A percentile compares a stretch with the other conserved stretches of the same genome.
These are phyloP conservation scores for Pilasporangium apinafurcum DNA, from an alignment of 352 stramenopile genomes.

Conservation along the genomic window DNA sequence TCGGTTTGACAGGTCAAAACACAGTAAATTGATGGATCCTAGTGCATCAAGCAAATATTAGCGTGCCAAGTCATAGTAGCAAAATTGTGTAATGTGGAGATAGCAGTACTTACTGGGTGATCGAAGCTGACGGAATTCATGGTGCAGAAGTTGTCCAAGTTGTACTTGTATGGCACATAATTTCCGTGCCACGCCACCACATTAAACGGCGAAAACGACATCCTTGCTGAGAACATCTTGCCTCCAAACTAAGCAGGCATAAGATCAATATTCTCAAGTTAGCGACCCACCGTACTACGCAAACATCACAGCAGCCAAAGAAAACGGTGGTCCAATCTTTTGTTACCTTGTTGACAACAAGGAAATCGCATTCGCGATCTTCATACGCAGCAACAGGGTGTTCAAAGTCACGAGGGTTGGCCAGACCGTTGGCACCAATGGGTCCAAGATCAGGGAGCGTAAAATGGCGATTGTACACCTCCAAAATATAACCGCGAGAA, in stretches of 20 bases:
- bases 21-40: conserved; percentile 96
- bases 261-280: too few species aligned
- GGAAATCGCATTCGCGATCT: conserved; percentile 72
- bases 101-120: conserved; percentile 64
- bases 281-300: too few species aligned
- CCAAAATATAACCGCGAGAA: conserved; percentile 92
- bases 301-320: too few species aligned
- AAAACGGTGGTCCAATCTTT: too few species aligned
- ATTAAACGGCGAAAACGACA: conserved; percentile 92
- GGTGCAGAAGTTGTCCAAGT: conserved; percentile 92
- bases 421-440: conserved; percentile 95
- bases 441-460: conserved; percentile 91
- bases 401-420: conserved; percentile 94
- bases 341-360: conserved; percentile 73
- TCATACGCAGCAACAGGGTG: conserved; percentile 88
- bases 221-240: conserved; percentile 80
- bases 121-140: conserved; percentile 96
- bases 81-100: too few species aligned
- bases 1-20: conserved; percentile 94
- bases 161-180: conserved; percentile 97
- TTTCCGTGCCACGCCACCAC: conserved; percentile 98
- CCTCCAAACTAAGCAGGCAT: conserved; percentile 76
- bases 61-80: too few species aligned
- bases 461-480: conserved; percentile 96
- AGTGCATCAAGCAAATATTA: neutral